Conservation (phyloP, 2,329 filamentous ascomycete genomes). For the Aureobasidium namibiae region DNA sequence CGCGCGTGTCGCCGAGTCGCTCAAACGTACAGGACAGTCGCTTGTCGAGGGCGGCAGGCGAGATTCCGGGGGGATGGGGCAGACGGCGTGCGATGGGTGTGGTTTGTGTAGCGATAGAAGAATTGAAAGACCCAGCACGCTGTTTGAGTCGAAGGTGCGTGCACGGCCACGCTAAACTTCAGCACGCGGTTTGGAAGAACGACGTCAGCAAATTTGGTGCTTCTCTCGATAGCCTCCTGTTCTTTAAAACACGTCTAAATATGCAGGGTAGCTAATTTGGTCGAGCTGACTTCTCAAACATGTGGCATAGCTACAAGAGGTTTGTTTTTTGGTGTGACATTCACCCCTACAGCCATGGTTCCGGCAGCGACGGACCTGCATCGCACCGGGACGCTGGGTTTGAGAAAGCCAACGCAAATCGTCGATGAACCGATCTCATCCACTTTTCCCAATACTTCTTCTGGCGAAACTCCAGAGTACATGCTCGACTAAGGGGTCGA, state of each 20-base stretch:
- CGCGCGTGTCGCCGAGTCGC: conserved; percentile 4
- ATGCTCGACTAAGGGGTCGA: background rate
- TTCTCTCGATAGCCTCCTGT: background rate
- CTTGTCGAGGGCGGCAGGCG: background rate
- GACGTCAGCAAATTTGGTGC: background rate
- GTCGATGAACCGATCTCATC: background rate
- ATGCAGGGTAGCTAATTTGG: background rate
- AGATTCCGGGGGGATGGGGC: background rate
- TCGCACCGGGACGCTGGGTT: background rate
- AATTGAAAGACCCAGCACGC: background rate
- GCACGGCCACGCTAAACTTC: background rate
- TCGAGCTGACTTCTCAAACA: background rate
- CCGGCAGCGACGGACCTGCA: background rate
- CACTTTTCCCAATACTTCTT: background rate
- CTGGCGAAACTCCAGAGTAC: background rate
- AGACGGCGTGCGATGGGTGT: background rate
- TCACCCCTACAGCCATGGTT: background rate
- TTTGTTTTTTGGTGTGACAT: background rate
- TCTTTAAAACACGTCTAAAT: background rate
- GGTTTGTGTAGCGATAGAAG: background rate
- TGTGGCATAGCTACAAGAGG: background rate
- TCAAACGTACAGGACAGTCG: background rate
- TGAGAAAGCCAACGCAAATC: background rate
- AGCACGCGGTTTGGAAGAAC: background rate
- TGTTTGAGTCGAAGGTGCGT: background rate